Conservation (phyloP, 148 eudicot genomes). For the Amaranthus hypochondriacus region DNA sequence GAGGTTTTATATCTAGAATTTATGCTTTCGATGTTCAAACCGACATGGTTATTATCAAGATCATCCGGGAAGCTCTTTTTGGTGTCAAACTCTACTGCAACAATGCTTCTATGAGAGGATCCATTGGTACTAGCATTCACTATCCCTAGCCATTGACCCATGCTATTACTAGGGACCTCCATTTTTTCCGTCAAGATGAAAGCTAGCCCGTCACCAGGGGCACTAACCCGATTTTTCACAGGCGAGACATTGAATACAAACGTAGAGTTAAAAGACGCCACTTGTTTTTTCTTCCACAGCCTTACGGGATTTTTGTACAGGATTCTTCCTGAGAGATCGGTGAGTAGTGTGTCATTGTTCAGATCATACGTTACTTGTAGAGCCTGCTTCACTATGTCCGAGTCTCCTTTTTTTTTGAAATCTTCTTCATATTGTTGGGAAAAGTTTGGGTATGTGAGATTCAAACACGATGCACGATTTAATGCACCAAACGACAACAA, state of each 20-base stretch:
- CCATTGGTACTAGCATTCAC: constrained; percentile 26
- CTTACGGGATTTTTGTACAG: constrained; percentile 13
- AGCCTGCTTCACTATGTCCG: constrained; percentile 12
- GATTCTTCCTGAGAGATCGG: constrained; percentile 23
- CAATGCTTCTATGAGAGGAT: constrained; percentile 11
- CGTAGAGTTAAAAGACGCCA: constrained; percentile 33
- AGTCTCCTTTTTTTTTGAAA: neutral
- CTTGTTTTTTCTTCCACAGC: constrained; percentile 16
- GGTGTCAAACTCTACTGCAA: constrained; percentile 42
- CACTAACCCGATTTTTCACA: neutral
- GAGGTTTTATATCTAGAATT: constrained; percentile 13
- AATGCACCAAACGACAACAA: neutral
- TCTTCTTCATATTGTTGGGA: neutral
- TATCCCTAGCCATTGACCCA: constrained; percentile 30
- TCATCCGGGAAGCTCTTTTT: constrained; percentile 34
- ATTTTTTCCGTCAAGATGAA: constrained; percentile 19
- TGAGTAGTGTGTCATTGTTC: neutral
- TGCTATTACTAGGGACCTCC: constrained; percentile 21
- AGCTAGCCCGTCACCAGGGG: constrained; percentile 31
- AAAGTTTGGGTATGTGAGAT: constrained; percentile 16
- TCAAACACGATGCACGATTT: neutral
- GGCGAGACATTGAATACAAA: constrained; percentile 28
- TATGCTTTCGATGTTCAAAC: constrained; percentile 31
- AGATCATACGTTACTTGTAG: constrained; percentile 36
- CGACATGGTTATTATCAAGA: constrained; percentile 37